A percentile compares a stretch with the other conserved stretches of the same genome.
These are phyloP conservation scores for Pyrenula aspistea DNA, from an alignment of 495 filamentous ascomycete species.

Conservation along the genomic window DNA sequence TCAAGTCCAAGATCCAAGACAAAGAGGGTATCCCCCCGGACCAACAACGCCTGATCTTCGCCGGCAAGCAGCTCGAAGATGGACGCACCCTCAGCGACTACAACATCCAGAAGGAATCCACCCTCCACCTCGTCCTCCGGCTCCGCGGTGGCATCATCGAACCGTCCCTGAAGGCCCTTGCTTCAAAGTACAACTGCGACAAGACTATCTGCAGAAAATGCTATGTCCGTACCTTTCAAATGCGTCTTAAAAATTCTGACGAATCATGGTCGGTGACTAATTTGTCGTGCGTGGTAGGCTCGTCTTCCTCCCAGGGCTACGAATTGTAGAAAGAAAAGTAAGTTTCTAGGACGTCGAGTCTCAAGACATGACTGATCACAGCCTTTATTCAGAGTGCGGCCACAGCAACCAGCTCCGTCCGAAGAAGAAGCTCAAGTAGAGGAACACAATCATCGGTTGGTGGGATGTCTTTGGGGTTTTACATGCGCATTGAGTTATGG, in stretches of 20 bases:
- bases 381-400: conserved; percentile 73
- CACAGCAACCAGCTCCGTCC: conserved; percentile 99
- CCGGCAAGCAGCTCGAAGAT: conserved; percentile 99
- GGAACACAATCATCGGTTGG: conserved; percentile 21
- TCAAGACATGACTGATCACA: no score
- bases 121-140: conserved; percentile 97
- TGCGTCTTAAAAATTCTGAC: background rate
- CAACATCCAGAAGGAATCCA: conserved; percentile 99
- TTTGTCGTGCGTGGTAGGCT: no score
- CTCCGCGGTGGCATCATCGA: conserved; percentile 99
- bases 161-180: conserved; percentile 95
- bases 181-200: conserved; percentile 99
- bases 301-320: conserved; percentile 96
- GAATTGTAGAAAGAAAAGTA: conserved; percentile 88
- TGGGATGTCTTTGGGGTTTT: no score
- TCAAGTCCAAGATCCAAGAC: conserved; percentile 96
- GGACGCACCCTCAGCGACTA: conserved; percentile 97
- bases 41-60: conserved; percentile 99
- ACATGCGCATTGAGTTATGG: no score
- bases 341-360: no score
- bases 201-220: conserved; percentile 99
- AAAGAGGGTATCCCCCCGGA: conserved; percentile 99
- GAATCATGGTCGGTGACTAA: no score
- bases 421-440: conserved; percentile 99
- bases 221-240: conserved; percentile 65